phyloP scores from a whole-genome alignment of 208 protist genomes.

The Phytomonas sp. region DNA sequence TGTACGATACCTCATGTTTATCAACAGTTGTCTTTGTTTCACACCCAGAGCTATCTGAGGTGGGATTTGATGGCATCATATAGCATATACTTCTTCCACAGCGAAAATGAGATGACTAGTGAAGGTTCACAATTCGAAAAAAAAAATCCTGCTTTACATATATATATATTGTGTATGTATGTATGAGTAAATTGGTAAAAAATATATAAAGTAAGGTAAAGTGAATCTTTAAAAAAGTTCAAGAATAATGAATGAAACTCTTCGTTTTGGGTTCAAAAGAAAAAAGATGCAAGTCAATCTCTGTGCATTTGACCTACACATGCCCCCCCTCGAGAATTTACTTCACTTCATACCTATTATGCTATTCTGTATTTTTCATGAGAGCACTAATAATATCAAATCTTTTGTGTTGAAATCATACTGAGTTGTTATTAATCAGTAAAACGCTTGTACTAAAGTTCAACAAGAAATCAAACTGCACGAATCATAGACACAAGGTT shows the following conservation, averaged over 20 bases:
- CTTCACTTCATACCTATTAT: not conserved
- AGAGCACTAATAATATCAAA: not conserved
- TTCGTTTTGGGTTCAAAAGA: not conserved
- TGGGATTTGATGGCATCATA: not conserved
- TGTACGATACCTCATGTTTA: not conserved
- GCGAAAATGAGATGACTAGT: not conserved
- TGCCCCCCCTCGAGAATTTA: not conserved
- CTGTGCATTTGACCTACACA: not conserved
- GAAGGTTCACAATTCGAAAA: not conserved
- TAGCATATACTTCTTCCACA: not conserved
- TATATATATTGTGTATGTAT: not conserved
- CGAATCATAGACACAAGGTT: conserved; percentile 1
- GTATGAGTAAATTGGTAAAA: not conserved
- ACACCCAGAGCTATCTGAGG: not conserved
- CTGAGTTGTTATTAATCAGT: not conserved
- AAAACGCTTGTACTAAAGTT: not conserved
- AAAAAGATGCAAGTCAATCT: not conserved
- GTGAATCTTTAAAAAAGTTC: not conserved
- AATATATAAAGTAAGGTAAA: not conserved
- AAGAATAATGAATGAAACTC: not conserved
- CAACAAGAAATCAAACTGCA: conserved; percentile 6
- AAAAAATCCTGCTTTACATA: not conserved
- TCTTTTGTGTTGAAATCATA: not conserved
- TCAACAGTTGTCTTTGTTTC: not conserved
- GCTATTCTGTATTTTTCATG: not conserved